These are phyloP conservation scores for Gossypium schwendimanii DNA, from an alignment of 441 rosid genomes.

Conservation along the genomic window DNA sequence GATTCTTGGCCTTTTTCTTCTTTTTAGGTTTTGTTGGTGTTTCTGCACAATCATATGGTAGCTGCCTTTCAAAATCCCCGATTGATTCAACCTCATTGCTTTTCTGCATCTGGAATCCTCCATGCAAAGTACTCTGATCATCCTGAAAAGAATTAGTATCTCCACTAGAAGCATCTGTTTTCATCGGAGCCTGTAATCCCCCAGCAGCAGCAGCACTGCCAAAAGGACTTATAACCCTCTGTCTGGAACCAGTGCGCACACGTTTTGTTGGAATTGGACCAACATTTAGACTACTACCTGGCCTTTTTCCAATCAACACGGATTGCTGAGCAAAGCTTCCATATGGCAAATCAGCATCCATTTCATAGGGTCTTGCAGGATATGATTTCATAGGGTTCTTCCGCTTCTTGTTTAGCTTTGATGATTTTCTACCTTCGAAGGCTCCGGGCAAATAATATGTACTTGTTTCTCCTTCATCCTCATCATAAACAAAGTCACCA, in stretches of 20 bases:
- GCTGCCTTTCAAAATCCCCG: conserved; percentile 65
- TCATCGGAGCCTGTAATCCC: conserved; percentile 41
- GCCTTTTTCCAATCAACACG: conserved; percentile 55
- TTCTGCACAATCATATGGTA: conserved; percentile 70
- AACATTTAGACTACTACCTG: conserved; percentile 46
- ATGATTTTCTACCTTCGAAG: conserved; percentile 51
- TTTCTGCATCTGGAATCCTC: conserved; percentile 69
- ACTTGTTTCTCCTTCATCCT: conserved; percentile 88
- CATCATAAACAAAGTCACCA: conserved; percentile 49
- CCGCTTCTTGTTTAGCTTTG: conserved; percentile 51
- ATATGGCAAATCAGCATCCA: conserved; percentile 54
- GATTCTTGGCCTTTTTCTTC: conserved; percentile 71
- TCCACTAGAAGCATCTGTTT: conserved; percentile 95
- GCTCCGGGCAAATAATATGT: conserved; percentile 61
- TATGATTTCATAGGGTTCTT: conserved; percentile 47
- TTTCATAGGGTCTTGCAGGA: conserved; percentile 57
- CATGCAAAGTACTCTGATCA: conserved; percentile 79
- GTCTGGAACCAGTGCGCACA: conserved; percentile 88
- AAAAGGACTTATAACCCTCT: conserved; percentile 63
- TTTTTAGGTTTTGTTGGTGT: conserved; percentile 70
- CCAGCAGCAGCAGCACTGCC: conserved; percentile 51
- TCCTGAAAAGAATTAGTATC: conserved; percentile 97
- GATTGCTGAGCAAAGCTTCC: conserved; percentile 49
- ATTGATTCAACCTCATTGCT: conserved; percentile 80
- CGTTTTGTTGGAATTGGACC: conserved; percentile 88